Evolutionary conservation across 2,329 filamentous ascomycete species (phyloP).

Genomic region (Emericellopsis atlantica): DNA sequence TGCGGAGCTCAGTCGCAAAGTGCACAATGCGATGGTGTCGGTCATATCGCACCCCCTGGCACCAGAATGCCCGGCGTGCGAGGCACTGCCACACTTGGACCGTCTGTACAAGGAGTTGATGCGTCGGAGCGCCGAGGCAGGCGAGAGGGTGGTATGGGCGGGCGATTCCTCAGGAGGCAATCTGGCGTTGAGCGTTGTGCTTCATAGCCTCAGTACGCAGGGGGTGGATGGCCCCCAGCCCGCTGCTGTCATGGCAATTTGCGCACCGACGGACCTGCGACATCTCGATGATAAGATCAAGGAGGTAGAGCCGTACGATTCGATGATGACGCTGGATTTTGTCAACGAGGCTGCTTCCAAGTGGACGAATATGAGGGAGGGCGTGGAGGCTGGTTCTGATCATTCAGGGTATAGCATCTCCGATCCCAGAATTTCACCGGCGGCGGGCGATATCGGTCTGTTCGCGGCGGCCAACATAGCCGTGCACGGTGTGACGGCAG

Average conservation of each 20-base stretch:
- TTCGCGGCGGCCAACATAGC: conserved; percentile 20
- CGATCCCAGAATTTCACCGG: conserved; percentile 34
- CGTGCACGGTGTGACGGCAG: conserved; percentile 37
- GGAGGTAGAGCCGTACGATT: conserved; percentile 8
- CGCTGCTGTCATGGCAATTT: conserved; percentile 21
- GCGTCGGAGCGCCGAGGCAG: conserved; percentile 15
- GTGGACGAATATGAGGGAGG: conserved; percentile 5
- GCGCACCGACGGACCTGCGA: conserved; percentile 26
- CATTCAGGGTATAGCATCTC: conserved; percentile 7
- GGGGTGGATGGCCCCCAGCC: conserved; percentile 19
- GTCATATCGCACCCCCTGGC: conserved; percentile 41
- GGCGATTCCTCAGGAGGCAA: conserved; percentile 46
- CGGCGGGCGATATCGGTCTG: conserved; percentile 26
- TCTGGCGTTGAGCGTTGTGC: conserved; percentile 23
- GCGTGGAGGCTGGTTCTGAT: neutral
- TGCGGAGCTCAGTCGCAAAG: conserved; percentile 25
- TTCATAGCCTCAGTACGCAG: conserved; percentile 20
- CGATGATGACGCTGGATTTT: conserved; percentile 8
- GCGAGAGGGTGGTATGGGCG: conserved; percentile 31
- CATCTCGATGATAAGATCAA: conserved; percentile 9
- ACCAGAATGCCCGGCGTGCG: conserved; percentile 34
- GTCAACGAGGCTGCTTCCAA: conserved; percentile 11
- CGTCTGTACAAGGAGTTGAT: conserved; percentile 29
- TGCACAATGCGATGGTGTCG: conserved; percentile 26
- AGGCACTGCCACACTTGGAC: conserved; percentile 31